phyloP scores from a whole-genome alignment of 768 basidiomycete genomes.

The Psilocybe subaeruginosa region DNA sequence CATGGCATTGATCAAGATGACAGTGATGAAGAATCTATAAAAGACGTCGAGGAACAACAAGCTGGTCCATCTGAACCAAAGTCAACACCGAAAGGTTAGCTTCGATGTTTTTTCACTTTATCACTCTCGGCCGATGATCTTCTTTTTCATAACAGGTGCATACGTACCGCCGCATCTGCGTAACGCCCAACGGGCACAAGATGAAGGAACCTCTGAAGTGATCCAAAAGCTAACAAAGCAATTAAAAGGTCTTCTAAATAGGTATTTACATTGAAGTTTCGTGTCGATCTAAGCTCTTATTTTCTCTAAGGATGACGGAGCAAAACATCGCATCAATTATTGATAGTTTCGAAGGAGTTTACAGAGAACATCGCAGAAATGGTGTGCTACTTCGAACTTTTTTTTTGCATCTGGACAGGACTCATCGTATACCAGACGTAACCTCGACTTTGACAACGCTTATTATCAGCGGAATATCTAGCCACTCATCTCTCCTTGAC shows the following conservation, averaged over 20 bases:
- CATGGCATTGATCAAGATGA: slow-evolving; percentile 29
- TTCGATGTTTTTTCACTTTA: background rate
- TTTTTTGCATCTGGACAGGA: background rate
- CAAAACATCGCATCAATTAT: slow-evolving; percentile 82
- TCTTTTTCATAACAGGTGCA: slow-evolving; percentile 33
- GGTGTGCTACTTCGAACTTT: slow-evolving; percentile 45
- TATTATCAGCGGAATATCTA: slow-evolving; percentile 78
- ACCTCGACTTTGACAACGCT: slow-evolving; percentile 77
- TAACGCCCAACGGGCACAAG: slow-evolving; percentile 30
- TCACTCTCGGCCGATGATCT: background rate
- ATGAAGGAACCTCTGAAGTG: slow-evolving; percentile 36
- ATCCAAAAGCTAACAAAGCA: slow-evolving; percentile 67
- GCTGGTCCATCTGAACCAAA: background rate
- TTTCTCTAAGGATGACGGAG: slow-evolving; percentile 78
- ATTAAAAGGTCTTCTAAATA: slow-evolving; percentile 86
- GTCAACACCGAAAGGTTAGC: slow-evolving; percentile 15
- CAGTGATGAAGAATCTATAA: slow-evolving; percentile 20
- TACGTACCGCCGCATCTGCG: slow-evolving; percentile 89
- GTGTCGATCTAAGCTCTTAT: background rate
- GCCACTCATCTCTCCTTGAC: slow-evolving; percentile 81
- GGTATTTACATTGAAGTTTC: slow-evolving; percentile 44
- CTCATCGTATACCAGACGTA: slow-evolving; percentile 57
- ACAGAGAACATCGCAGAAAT: slow-evolving; percentile 76
- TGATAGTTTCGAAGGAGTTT: slow-evolving; percentile 73
- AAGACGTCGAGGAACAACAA: background rate